Evolutionary conservation across 768 basidiomycete species (phyloP).

Genomic region (Trametes punicea): DNA sequence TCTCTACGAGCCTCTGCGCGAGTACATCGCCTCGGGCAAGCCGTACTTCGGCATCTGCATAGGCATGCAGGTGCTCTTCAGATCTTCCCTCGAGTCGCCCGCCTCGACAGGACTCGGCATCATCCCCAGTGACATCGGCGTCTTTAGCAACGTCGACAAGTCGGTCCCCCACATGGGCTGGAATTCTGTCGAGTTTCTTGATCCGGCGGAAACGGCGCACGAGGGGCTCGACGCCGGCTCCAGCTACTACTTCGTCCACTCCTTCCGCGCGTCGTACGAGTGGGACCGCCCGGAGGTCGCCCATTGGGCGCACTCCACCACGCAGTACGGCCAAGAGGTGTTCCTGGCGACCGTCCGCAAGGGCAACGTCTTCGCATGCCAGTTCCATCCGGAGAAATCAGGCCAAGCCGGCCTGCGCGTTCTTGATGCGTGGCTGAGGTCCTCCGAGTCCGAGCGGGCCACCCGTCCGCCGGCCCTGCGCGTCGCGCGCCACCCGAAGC

Average conservation of each 20-base stretch:
- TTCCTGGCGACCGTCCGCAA: slow-evolving; percentile 84
- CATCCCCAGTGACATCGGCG: slow-evolving; percentile 77
- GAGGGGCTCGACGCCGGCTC: slow-evolving; percentile 50
- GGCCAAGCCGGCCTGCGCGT: slow-evolving; percentile 82
- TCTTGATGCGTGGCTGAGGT: slow-evolving; percentile 75
- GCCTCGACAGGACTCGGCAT: slow-evolving; percentile 69
- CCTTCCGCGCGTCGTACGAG: slow-evolving; percentile 80
- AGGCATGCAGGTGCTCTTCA: slow-evolving; percentile 95
- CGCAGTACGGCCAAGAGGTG: slow-evolving; percentile 91
- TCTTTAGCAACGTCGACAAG: slow-evolving; percentile 71
- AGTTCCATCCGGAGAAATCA: slow-evolving; percentile 99
- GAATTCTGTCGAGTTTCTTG: slow-evolving; percentile 71
- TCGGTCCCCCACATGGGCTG: slow-evolving; percentile 98
- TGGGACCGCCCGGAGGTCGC: slow-evolving; percentile 54
- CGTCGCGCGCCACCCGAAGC: slow-evolving; percentile 36
- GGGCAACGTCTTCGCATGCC: slow-evolving; percentile 85
- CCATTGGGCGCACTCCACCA: slow-evolving; percentile 79
- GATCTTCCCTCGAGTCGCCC: slow-evolving; percentile 78
- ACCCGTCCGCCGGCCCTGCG: slow-evolving; percentile 35
- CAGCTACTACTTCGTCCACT: slow-evolving; percentile 97
- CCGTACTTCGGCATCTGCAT: slow-evolving; percentile 99
- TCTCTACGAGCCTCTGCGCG: slow-evolving; percentile 72
- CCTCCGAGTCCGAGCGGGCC: slow-evolving; percentile 42
- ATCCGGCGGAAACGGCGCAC: slow-evolving; percentile 38
- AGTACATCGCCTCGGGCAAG: slow-evolving; percentile 81